Base-by-base conservation (phyloP, 768 basidiomycete species). In the Pulveroboletus sp. region DNA sequence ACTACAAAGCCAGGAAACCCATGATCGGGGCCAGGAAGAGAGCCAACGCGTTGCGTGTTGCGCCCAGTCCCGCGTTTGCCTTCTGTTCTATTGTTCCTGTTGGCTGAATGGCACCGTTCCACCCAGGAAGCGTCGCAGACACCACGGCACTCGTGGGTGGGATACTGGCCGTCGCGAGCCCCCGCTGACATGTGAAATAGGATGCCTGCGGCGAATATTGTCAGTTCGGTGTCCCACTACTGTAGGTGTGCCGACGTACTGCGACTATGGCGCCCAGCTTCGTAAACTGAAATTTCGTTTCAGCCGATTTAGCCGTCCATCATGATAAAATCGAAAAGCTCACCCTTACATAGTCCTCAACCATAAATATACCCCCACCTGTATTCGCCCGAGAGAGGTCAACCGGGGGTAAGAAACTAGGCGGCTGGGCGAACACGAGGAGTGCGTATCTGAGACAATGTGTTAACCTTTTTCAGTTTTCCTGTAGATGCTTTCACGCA, bases 181-280 rank as follows among this genome's bases (percentile, higher is more conserved):
- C 89, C 57, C 80, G 78, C 66, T 89, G 79, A 56, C 89, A 90
- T 5, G 75, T 78, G 58, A 89, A 78, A 71, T 90, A 92, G 52
- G 73, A 84, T 38, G 72, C 84, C 84, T 85, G 50, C 10, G 31
- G 34, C 24, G 33, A 33, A 49, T 14, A 4, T n/a, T 5, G 13
- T 62, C 33, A 55, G 55, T n/a, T 40, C 19, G 14, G 24, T 24
- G 37, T 21, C 23, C 17, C 4, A 14, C 1, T 12, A 35, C 1
- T 12, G 33, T 16, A 27, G 40, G 20, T 41, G 25, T 16, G 25
- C 25, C 21, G 59, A 63, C 73, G 49, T 52, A 83, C 87, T 23
- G 83, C 86, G 37, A 87, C 69, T 41, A 87, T 67, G 23, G 69
- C 56, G 23, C 85, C 85, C 8, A 90, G 69, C 32, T 76, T 75